These are phyloP conservation scores for Alliaria petiolata DNA, from an alignment of 345 rosid genomes.

Conservation along the genomic window DNA sequence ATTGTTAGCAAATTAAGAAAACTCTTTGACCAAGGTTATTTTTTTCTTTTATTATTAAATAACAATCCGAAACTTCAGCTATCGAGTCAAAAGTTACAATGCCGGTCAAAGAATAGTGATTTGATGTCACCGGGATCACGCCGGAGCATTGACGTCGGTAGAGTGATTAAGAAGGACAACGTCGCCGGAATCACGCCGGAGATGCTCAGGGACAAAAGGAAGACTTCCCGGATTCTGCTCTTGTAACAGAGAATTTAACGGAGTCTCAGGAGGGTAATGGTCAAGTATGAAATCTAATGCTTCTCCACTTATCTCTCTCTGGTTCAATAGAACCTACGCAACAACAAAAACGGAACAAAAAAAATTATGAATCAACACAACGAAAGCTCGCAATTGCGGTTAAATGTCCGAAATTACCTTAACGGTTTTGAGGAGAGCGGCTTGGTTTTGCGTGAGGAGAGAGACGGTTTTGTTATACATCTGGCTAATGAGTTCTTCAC, in stretches of 20 bases:
- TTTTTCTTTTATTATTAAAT: not conserved
- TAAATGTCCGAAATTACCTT: slow-evolving; percentile 44
- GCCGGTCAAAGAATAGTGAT: not conserved
- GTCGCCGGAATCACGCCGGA: slow-evolving; percentile 37
- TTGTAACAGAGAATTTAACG: slow-evolving; percentile 49
- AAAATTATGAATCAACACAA: not conserved
- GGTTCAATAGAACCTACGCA: slow-evolving; percentile 67
- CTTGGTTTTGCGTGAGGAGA: slow-evolving; percentile 67
- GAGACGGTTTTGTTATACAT: slow-evolving; percentile 63
- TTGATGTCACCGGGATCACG: slow-evolving; percentile 3
- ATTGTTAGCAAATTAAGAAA: not conserved
- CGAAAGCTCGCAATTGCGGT: not conserved
- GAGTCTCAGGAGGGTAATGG: slow-evolving; percentile 75
- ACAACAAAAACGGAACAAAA: not conserved
- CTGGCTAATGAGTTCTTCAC: slow-evolving; percentile 55
- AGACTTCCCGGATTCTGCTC: slow-evolving; percentile 78
- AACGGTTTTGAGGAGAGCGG: slow-evolving; percentile 76
- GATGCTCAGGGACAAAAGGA: slow-evolving; percentile 41
- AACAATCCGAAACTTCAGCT: not conserved
- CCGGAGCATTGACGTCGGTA: slow-evolving; percentile 24
- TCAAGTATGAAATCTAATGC: slow-evolving; percentile 73
- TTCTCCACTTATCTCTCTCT: slow-evolving; percentile 76
- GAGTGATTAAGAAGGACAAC: slow-evolving; percentile 40
- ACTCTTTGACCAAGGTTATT: not conserved
- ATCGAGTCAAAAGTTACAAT: not conserved